Evolutionary conservation across 179 eudicot species (phyloP), one percentile per base, ranked within the genome.

Genomic region (Beta corolliflora): DNA sequence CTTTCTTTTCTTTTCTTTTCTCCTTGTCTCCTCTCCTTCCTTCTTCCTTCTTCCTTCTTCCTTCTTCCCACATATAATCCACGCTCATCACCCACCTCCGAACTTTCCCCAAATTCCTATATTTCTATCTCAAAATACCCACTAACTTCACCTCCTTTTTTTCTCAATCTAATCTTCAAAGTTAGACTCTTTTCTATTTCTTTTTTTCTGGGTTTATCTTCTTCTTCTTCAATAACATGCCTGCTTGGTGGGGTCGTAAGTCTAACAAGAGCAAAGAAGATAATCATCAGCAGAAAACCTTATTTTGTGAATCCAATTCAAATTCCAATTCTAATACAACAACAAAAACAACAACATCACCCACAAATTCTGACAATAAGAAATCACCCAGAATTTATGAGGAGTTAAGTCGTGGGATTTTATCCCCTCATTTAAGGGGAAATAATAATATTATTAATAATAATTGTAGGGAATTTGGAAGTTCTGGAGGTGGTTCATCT

Each of bases 211-310:
- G 60, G 58, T 56, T 31, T 45, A 11, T 3, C 2, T 74, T 45
- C n/a, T 70, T 70, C 19, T 71, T 19, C 8, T 60, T 21, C 16
- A 11, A 7, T 9, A 78, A 77, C 46, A 85, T 85, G 88, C 88
- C 88, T 79, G 78, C 83, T 77, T 85, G 88, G 88, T 85, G 85
- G 83, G 59, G 60, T 46, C 80, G 83, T 77, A 85, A 73, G 86
- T 85, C 84, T 36, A 60, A 78, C n/a, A 85, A 79, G 55, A 53
- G 46, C 83, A 85, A 85, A 68, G 71, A 79, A 19, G 85, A 85
- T 50, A n/a, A 55, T 12, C 64, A 72, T 19, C 67, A 84, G 16
- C 56, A 46, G 0, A 60, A 75, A 55, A 58, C 72, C 61, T 77
- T 77, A 41, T 23, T 60, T 70, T 48, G 48, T 10, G 84, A 82